phyloP scores from a whole-genome alignment of 371 early-diverging fungal genomes.

The Encephalitozoon hellem region DNA sequence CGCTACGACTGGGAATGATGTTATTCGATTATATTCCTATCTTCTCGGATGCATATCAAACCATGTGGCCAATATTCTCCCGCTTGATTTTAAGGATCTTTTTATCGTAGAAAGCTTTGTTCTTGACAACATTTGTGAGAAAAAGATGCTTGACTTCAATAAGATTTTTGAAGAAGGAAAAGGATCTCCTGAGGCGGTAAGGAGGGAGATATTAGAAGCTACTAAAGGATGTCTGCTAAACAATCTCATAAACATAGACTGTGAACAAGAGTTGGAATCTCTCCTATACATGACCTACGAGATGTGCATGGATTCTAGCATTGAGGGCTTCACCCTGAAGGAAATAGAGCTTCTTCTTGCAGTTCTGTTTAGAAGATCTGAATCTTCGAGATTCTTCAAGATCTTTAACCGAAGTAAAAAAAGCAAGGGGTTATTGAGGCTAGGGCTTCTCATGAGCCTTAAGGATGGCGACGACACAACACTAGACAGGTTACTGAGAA shows the following conservation, averaged over 20 bases:
- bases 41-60: conserved; percentile 1
- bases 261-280: conserved; percentile 57
- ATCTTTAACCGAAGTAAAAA: conserved; percentile 11
- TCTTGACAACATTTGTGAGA: not conserved
- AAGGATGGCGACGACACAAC: not conserved
- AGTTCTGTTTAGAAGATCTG: conserved; percentile 35
- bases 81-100: not conserved
- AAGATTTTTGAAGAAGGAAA: not conserved
- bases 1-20: not conserved
- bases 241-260: conserved; percentile 28
- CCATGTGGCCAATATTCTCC: not conserved
- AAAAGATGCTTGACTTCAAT: not conserved
- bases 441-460: conserved; percentile 32
- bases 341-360: conserved; percentile 19
- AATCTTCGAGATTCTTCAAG: conserved; percentile 45
- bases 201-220: not conserved
- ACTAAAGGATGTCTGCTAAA: not conserved
- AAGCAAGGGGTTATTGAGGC: conserved; percentile 2
- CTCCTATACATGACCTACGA: conserved; percentile 37
- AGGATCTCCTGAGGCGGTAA: not conserved
- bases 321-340: not conserved
- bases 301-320: not conserved
- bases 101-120: conserved; percentile 8
- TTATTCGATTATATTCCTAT: not conserved
- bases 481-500: not conserved